A percentile compares a stretch with the other conserved stretches of the same genome.
Conservation (phyloP, 257 asterid species). For the Ilex aquifolium region DNA sequence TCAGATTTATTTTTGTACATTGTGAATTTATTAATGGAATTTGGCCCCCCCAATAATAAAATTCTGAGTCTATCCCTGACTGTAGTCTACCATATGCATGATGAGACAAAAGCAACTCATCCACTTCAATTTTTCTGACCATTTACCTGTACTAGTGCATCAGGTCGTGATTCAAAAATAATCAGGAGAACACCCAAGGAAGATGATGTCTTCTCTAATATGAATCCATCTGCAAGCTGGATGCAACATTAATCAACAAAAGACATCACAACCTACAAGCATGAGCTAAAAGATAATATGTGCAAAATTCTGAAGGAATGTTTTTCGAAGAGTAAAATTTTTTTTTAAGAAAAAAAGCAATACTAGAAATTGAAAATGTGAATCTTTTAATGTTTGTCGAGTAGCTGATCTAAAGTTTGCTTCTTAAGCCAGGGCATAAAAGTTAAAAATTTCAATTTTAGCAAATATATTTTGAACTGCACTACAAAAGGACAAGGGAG, state of each 20-base stretch:
- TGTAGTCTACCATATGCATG: not conserved
- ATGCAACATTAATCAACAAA: constrained; percentile 13
- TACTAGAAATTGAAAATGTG: no score
- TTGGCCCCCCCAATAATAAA: no score
- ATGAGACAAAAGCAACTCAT: not conserved
- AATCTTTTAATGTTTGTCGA: not conserved
- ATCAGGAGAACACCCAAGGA: constrained; percentile 73
- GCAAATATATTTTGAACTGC: no score
- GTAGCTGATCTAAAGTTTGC: no score
- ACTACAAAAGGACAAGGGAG: not conserved
- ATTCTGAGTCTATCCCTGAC: no score
- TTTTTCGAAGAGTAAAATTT: not conserved
- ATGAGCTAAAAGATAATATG: not conserved
- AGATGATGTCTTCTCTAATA: constrained; percentile 66
- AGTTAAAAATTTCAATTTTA: no score
- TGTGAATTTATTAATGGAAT: no score
- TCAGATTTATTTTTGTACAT: no score
- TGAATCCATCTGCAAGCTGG: constrained; percentile 70
- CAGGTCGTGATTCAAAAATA: constrained; percentile 86
- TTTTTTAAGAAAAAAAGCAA: not conserved
- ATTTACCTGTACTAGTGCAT: constrained; percentile 77
- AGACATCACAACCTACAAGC: not conserved
- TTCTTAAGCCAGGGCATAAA: no score
- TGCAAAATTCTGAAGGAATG: not conserved
- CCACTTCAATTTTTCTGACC: not conserved